phyloP scores from a whole-genome alignment of 257 asterid genomes.

The Solanum lycopersicoides region DNA sequence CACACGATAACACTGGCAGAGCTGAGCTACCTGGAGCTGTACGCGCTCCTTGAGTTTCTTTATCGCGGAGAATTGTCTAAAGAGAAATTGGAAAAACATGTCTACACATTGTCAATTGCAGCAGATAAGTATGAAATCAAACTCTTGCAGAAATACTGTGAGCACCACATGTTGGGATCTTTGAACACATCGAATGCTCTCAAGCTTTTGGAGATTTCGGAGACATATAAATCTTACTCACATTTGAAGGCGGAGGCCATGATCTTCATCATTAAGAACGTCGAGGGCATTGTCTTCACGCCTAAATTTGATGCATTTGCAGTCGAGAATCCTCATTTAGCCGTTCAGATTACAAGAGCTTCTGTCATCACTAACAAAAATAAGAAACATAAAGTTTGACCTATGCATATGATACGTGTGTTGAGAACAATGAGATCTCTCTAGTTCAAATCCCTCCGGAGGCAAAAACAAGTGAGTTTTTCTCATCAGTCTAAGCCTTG shows the following conservation, averaged over 20 bases:
- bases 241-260: slow-evolving; percentile 54
- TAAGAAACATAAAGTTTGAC: neutral
- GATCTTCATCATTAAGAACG: slow-evolving; percentile 60
- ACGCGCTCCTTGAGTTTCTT: slow-evolving; percentile 49
- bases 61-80: slow-evolving; percentile 53
- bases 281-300: slow-evolving; percentile 81
- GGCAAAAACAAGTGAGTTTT: neutral
- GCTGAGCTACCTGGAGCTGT: slow-evolving; percentile 33
- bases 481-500: neutral
- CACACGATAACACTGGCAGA: slow-evolving; percentile 54
- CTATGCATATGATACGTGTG: neutral
- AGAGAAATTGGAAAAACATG: slow-evolving; percentile 56
- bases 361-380: slow-evolving; percentile 10
- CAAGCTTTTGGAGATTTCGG: slow-evolving; percentile 62
- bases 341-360: slow-evolving; percentile 80
- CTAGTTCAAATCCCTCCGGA: neutral
- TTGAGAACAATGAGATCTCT: neutral
- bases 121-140: slow-evolving; percentile 63
- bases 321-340: slow-evolving; percentile 78
- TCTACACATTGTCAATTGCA: slow-evolving; percentile 38
- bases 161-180: slow-evolving; percentile 57
- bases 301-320: slow-evolving; percentile 74
- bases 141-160: slow-evolving; percentile 55
- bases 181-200: slow-evolving; percentile 59
- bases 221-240: slow-evolving; percentile 53